Base-by-base conservation (phyloP, 805 yeast genomes). In the Saccharomyces mikatae region DNA sequence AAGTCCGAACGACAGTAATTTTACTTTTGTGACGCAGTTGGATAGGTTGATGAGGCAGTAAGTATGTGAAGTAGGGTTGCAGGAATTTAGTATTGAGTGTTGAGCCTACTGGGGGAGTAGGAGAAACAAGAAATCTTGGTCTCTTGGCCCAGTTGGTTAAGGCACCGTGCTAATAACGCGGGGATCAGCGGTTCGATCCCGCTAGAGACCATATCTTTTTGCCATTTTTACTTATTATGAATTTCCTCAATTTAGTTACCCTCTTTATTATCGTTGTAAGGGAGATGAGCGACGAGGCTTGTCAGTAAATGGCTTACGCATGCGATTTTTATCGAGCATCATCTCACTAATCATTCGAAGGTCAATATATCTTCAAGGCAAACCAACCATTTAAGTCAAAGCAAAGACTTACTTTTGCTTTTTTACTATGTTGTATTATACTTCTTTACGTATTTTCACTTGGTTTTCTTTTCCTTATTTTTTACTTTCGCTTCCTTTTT, bases 181-280 rank as follows among this genome's bases (percentile, higher is more conserved):
- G 68, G 68, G 70, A 66, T 66, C 70, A 66, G 68, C 70, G 68
- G 70, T 66, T 66, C 70, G 70, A 66, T 64, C 70, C 70, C 68
- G 70, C 68, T 66, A 66, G 70, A 60, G 65, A 66, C 64, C 70
- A 66, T n/a, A n/a, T n/a, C n/a, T n/a, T n/a, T n/a, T n/a, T n/a
- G n/a, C n/a, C n/a, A n/a, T n/a, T n/a, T n/a, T n/a, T n/a, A n/a
- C n/a, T n/a, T n/a, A n/a, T n/a, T n/a, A n/a, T n/a, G n/a, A n/a
- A n/a, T n/a, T n/a, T n/a, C n/a, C n/a, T n/a, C n/a, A n/a, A n/a
- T 13, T 32, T n/a, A 3, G 13, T 17, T 36, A 36, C 44, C 44
- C 44, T 36, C 24, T 11, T 17, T 2, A 11, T 8, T n/a, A 24
- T 22, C 44, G 44, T 36, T 36, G 6, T 17, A 36, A 36, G 44